These are phyloP conservation scores for Porphyrellus sp. DNA, from an alignment of 1,284 basidiomycete genomes.

Conservation along the genomic window DNA sequence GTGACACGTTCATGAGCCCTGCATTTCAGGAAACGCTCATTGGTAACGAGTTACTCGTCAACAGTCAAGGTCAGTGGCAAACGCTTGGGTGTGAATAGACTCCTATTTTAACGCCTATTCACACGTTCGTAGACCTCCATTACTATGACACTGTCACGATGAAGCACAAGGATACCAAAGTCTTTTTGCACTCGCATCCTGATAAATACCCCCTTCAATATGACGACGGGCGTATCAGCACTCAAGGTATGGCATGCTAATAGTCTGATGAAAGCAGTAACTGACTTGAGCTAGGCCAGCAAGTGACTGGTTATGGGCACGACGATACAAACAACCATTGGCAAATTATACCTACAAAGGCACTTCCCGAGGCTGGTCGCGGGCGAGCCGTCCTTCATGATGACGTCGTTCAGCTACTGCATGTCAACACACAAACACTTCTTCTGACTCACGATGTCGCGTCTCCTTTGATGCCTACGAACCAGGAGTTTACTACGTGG, in stretches of 20 bases:
- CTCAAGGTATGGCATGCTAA: constrained; percentile 61
- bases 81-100: neutral
- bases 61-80: constrained; percentile 71
- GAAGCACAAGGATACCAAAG: constrained; percentile 90
- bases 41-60: constrained; percentile 89
- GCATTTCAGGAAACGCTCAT: constrained; percentile 95
- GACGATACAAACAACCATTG: constrained; percentile 94
- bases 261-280: neutral
- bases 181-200: constrained; percentile 89
- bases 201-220: constrained; percentile 93
- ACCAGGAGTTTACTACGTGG: constrained; percentile 97
- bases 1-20: constrained; percentile 96
- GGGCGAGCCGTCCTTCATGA: constrained; percentile 87
- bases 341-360: constrained; percentile 92
- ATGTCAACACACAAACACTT: constrained; percentile 79
- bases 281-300: constrained; percentile 64
- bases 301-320: constrained; percentile 96
- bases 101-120: constrained; percentile 8
- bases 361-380: constrained; percentile 84
- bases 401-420: constrained; percentile 87
- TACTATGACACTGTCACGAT: constrained; percentile 90
- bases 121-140: constrained; percentile 68
- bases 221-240: constrained; percentile 94
- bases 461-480: constrained; percentile 94
- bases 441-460: constrained; percentile 97